phyloP scores from a whole-genome alignment of 1,284 basidiomycete species.

The Limonomyces culmigenus region DNA sequence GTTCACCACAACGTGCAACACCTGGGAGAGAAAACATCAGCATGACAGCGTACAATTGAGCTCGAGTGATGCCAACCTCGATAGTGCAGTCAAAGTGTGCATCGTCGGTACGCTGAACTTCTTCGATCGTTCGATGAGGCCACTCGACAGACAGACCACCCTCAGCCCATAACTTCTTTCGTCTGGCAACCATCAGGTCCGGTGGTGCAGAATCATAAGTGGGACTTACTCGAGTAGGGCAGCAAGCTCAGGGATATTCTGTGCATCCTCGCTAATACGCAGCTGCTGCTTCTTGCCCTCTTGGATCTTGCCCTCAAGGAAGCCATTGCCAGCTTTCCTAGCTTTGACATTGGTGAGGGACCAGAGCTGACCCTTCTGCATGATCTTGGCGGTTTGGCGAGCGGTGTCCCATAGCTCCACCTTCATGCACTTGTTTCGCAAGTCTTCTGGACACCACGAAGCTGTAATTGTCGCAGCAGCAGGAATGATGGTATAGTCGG shows the following conservation, averaged over 20 bases:
- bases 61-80: too few relatives aligned
- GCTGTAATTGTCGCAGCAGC: constrained; percentile 15
- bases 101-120: too few relatives aligned
- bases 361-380: constrained; percentile 36
- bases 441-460: constrained; percentile 27
- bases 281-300: constrained; percentile 20
- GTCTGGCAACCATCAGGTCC: too few relatives aligned
- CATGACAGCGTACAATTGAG: too few relatives aligned
- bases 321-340: constrained; percentile 19
- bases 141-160: too few relatives aligned
- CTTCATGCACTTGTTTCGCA: constrained; percentile 27
- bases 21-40: too few relatives aligned
- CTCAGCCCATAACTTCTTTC: too few relatives aligned
- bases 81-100: too few relatives aligned
- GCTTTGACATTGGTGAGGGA: constrained; percentile 37
- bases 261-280: constrained; percentile 24
- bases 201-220: too few relatives aligned
- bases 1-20: too few relatives aligned
- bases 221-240: constrained; percentile 39
- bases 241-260: constrained; percentile 20
- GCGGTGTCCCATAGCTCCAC: constrained; percentile 43
- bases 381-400: constrained; percentile 18
- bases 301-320: constrained; percentile 39
- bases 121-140: too few relatives aligned
- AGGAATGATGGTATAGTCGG: background rate